Percentiles rank a stretch among this genome's conserved stretches.
Conservation (phyloP, 495 filamentous ascomycete species). For the Astrothelium subdiscretum region DNA sequence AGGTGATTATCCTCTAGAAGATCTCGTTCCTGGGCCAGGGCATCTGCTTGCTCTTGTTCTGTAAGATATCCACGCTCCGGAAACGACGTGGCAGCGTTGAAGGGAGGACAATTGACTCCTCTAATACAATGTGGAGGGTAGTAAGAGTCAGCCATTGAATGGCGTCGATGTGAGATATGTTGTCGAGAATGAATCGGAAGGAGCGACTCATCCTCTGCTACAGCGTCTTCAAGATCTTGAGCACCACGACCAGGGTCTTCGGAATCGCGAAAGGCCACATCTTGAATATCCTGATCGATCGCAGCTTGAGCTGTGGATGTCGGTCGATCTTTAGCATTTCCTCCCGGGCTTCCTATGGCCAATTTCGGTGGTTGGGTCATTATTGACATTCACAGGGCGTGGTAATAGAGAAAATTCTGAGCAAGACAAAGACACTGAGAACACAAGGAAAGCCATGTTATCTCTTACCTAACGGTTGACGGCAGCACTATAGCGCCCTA, state of each 20-base stretch:
- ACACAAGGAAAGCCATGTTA: not conserved
- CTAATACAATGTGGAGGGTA: conserved; percentile 52
- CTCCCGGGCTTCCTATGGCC: not conserved
- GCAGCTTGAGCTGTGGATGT: not conserved
- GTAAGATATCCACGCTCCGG: conserved; percentile 42
- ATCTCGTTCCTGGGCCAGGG: conserved; percentile 60
- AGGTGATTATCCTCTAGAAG: conserved; percentile 69
- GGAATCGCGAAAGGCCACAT: too few relatives aligned
- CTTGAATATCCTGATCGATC: not conserved
- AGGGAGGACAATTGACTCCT: not conserved
- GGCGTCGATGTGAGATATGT: conserved; percentile 4
- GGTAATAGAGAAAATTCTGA: not conserved
- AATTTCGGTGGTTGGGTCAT: not conserved
- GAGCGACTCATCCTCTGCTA: not conserved
- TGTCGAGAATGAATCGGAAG: not conserved
- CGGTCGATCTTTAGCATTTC: too few relatives aligned
- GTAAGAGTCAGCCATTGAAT: conserved; percentile 58
- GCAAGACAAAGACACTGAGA: not conserved
- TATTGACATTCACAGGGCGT: not conserved
- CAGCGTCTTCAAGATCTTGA: too few relatives aligned
- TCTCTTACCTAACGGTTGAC: not conserved
- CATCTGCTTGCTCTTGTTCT: conserved; percentile 49
- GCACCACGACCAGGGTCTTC: too few relatives aligned
- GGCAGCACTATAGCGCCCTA: not conserved
- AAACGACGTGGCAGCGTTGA: conserved; percentile 30